These are phyloP conservation scores for Cymbopogon citratus DNA, from an alignment of 176 grass and related monocot species.

Conservation along the genomic window DNA sequence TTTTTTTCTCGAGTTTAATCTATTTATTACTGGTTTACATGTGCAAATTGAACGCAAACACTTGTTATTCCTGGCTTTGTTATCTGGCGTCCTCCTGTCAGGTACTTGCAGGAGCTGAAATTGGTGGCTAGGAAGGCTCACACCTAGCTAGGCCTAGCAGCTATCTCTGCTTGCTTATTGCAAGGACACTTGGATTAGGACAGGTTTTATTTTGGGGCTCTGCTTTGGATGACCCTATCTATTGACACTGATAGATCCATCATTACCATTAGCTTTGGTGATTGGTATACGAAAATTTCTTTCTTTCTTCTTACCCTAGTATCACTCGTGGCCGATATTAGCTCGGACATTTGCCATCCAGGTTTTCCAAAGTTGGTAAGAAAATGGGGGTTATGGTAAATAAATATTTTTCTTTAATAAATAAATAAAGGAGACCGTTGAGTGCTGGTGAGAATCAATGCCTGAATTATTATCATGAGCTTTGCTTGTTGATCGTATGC, in stretches of 20 bases:
- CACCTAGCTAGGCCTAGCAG: slow-evolving; percentile 25
- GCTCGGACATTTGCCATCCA: neutral
- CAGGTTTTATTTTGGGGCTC: neutral
- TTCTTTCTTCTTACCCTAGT: neutral
- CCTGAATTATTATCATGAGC: neutral
- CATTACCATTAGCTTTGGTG: neutral
- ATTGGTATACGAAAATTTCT: neutral
- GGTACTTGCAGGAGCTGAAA: neutral
- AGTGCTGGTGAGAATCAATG: slow-evolving; percentile 12
- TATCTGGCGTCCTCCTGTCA: neutral
- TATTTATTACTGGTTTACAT: neutral
- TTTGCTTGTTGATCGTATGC: neutral
- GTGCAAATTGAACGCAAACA: neutral
- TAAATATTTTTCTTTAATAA: neutral
- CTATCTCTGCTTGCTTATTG: neutral
- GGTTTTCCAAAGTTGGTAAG: slow-evolving; percentile 4
- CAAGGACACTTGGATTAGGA: neutral
- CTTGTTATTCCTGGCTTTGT: neutral
- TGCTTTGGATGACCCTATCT: neutral
- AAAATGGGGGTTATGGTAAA: neutral
- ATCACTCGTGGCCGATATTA: neutral
- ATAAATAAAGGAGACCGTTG: neutral
- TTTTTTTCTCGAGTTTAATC: neutral
- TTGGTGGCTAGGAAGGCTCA: neutral
- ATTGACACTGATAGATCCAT: neutral